phyloP scores from a whole-genome alignment of 495 filamentous ascomycete species.

The Letharia columbiana region DNA sequence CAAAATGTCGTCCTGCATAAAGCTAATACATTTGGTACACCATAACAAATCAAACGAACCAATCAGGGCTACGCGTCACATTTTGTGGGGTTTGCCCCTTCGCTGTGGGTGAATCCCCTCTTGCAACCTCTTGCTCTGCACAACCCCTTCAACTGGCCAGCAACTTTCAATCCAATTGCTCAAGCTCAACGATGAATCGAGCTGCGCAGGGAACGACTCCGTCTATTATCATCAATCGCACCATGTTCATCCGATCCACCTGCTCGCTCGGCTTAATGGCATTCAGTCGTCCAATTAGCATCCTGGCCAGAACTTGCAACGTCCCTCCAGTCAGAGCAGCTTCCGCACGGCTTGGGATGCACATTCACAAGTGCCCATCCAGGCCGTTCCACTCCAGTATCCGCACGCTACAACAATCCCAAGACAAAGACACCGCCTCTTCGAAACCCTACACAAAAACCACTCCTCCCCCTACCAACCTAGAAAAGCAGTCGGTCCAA shows the following conservation, averaged over 20 bases:
- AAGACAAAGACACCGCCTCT: neutral
- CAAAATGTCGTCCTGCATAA: neutral
- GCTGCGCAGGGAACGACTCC: neutral
- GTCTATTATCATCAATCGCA: neutral
- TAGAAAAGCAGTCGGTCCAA: neutral
- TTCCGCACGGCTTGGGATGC: neutral
- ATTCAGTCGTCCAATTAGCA: neutral
- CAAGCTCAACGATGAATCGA: neutral
- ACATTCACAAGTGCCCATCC: neutral
- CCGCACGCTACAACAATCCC: neutral
- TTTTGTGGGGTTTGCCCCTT: neutral
- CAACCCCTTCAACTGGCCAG: neutral
- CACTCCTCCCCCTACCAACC: neutral
- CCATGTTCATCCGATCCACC: neutral
- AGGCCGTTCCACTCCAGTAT: neutral
- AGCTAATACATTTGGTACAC: neutral
- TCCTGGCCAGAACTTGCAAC: neutral
- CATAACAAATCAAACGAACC: neutral
- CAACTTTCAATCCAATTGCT: neutral
- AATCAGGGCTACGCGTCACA: neutral
- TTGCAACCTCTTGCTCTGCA: neutral
- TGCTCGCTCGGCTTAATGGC: neutral
- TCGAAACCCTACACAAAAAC: neutral
- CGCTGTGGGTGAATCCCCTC: neutral
- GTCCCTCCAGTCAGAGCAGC: neutral